Percentiles rank a stretch among this genome's conserved stretches.
These are phyloP conservation scores for Eutypella sp. DNA, from an alignment of 2,329 filamentous ascomycete species.

Conservation along the genomic window DNA sequence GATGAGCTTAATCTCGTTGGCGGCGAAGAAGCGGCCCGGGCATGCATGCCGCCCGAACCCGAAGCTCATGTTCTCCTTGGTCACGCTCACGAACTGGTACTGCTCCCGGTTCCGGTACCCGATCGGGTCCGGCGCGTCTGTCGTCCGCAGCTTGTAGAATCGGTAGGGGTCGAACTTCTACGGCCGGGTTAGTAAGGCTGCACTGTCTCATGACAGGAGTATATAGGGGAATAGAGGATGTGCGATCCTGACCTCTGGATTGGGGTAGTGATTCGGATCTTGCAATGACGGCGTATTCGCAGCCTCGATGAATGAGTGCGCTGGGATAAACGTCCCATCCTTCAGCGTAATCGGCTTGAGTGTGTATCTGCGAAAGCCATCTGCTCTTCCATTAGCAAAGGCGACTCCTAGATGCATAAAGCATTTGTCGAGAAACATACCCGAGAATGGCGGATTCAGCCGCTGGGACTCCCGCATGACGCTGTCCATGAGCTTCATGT, in stretches of 20 bases:
- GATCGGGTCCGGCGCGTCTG: not conserved
- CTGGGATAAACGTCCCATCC: not conserved
- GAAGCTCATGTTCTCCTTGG: slow-evolving; percentile 11
- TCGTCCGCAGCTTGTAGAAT: not conserved
- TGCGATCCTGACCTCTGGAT: not conserved
- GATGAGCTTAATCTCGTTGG: slow-evolving; percentile 16
- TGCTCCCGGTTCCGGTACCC: not conserved
- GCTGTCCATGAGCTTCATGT: not conserved
- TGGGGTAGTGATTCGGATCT: not conserved
- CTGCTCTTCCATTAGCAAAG: not conserved
- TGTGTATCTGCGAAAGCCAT: not conserved
- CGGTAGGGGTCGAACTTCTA: not conserved
- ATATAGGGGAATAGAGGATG: not conserved
- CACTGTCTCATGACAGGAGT: not conserved
- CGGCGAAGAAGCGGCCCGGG: slow-evolving; percentile 19
- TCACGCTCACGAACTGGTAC: slow-evolving; percentile 7
- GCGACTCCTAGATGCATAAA: not conserved
- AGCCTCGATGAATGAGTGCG: slow-evolving; percentile 1
- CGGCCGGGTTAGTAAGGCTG: not conserved
- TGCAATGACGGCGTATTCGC: not conserved
- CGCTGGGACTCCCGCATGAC: slow-evolving; percentile 1
- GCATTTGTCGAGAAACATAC: not conserved
- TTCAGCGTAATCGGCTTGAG: not conserved
- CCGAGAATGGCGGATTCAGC: not conserved
- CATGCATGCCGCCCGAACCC: slow-evolving; percentile 10